A percentile compares a stretch with the other conserved stretches of the same genome.
Evolutionary conservation across 106 monocot species (phyloP).

Genomic region (Narthecium ossifragum): DNA sequence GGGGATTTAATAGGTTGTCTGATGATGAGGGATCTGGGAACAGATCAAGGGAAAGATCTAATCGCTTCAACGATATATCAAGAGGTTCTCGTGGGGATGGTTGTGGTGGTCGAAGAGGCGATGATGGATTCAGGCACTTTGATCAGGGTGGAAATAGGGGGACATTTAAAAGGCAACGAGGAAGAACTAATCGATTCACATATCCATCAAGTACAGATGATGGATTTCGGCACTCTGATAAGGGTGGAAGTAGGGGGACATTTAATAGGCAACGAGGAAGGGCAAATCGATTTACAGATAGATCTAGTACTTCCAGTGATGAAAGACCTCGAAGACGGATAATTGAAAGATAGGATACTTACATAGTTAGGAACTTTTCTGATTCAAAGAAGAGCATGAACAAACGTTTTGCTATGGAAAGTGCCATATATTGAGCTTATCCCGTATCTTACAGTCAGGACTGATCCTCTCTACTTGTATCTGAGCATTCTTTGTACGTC

Average conservation of each 20-base stretch:
- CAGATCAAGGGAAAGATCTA: slow-evolving; percentile 11
- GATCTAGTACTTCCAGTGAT: not conserved
- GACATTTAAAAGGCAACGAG: not conserved
- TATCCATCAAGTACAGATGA: too few species aligned
- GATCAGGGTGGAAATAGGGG: not conserved
- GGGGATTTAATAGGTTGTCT: too few species aligned
- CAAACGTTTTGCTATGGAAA: too few species aligned
- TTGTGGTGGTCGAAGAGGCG: not conserved
- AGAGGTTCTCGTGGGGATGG: slow-evolving; percentile 14
- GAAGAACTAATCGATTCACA: slow-evolving; percentile 9
- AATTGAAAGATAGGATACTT: not conserved
- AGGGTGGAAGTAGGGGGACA: not conserved
- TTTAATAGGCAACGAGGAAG: not conserved
- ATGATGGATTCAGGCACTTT: slow-evolving; percentile 3
- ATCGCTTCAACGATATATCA: slow-evolving; percentile 11
- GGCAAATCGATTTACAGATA: not conserved
- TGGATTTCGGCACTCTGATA: slow-evolving; percentile 1
- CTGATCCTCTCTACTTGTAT: too few species aligned
- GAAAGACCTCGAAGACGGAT: not conserved
- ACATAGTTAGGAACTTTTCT: not conserved
- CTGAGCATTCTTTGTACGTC: too few species aligned
- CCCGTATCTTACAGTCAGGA: too few species aligned
- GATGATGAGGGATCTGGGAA: slow-evolving; percentile 2
- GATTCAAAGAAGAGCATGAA: too few species aligned
- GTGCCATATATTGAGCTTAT: too few species aligned